phyloP scores from a whole-genome alignment of 2,329 filamentous ascomycete species.

The Dactylellina parvicollis region DNA sequence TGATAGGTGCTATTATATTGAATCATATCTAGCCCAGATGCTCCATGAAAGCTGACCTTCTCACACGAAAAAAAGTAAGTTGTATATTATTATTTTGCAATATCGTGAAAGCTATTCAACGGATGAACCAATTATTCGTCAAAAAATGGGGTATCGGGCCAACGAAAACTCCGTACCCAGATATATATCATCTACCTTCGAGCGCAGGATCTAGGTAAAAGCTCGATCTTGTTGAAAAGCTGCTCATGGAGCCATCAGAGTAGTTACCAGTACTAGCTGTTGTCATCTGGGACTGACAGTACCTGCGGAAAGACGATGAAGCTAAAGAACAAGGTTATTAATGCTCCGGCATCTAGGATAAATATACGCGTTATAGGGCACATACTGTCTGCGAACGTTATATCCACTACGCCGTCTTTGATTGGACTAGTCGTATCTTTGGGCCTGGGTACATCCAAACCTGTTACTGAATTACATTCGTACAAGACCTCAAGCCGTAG shows the following conservation, averaged over 20 bases:
- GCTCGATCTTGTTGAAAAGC: not conserved
- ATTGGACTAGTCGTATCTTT: not conserved
- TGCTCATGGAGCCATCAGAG: not conserved
- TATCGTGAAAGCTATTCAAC: too few species aligned
- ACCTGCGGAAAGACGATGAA: constrained; percentile 20
- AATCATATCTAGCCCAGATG: too few species aligned
- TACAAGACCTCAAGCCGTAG: constrained; percentile 18
- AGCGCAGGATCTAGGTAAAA: not conserved
- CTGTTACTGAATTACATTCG: constrained; percentile 18
- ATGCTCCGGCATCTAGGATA: not conserved
- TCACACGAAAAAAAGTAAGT: too few species aligned
- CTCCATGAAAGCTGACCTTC: too few species aligned
- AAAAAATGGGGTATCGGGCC: too few species aligned
- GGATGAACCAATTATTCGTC: too few species aligned
- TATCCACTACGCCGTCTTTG: constrained; percentile 9
- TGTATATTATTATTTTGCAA: too few species aligned
- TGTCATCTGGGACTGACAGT: constrained; percentile 23
- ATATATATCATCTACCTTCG: too few species aligned
- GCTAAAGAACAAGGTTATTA: not conserved
- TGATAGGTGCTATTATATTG: too few species aligned
- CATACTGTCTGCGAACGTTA: constrained; percentile 25
- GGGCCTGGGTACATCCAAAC: not conserved
- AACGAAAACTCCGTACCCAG: too few species aligned
- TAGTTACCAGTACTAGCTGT: not conserved
- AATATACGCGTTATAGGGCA: not conserved